These are phyloP conservation scores for Sphagnum tenellum DNA, from an alignment of 225 moss, liverwort and hornwort genomes.

Conservation along the genomic window DNA sequence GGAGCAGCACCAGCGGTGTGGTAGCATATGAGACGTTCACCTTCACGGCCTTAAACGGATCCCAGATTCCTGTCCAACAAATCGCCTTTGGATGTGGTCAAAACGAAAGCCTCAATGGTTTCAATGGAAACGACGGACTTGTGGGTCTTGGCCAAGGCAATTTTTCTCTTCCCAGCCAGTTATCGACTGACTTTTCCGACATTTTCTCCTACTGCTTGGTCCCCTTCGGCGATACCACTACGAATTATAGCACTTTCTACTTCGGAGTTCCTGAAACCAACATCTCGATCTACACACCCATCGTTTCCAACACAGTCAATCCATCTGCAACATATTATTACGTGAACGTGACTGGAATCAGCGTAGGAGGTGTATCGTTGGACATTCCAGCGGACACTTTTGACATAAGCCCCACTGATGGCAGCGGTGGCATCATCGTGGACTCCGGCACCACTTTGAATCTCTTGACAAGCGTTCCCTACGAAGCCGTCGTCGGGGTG, in stretches of 20 bases:
- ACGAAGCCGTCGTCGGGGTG: slow-evolving; percentile 5
- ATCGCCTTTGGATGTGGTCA: slow-evolving; percentile 2
- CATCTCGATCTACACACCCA: slow-evolving; percentile 11
- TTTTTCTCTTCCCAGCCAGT: background rate
- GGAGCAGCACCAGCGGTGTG: slow-evolving; percentile 9
- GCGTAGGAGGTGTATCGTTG: slow-evolving; percentile 7
- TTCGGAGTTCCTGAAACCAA: slow-evolving; percentile 11
- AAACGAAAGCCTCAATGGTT: background rate
- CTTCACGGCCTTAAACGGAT: background rate
- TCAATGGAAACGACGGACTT: background rate
- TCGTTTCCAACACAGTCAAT: slow-evolving; percentile 3
- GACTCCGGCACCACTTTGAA: slow-evolving; percentile 35
- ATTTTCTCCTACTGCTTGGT: slow-evolving; percentile 4
- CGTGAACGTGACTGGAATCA: slow-evolving; percentile 9
- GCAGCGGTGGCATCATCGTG: slow-evolving; percentile 23
- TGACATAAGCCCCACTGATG: slow-evolving; percentile 4
- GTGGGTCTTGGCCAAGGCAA: slow-evolving; percentile 1
- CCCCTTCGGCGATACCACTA: slow-evolving; percentile 6
- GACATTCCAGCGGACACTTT: slow-evolving; percentile 11
- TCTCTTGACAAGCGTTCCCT: slow-evolving; percentile 10
- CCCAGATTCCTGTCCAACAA: background rate
- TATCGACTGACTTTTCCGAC: background rate
- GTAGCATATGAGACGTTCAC: slow-evolving; percentile 20
- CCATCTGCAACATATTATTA: slow-evolving; percentile 17
- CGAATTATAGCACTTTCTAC: slow-evolving; percentile 17